Percentiles rank a stretch among this genome's conserved stretches.
These are phyloP conservation scores for Singerocomus inundabilis DNA, from an alignment of 1,284 basidiomycete genomes.

Conservation along the genomic window DNA sequence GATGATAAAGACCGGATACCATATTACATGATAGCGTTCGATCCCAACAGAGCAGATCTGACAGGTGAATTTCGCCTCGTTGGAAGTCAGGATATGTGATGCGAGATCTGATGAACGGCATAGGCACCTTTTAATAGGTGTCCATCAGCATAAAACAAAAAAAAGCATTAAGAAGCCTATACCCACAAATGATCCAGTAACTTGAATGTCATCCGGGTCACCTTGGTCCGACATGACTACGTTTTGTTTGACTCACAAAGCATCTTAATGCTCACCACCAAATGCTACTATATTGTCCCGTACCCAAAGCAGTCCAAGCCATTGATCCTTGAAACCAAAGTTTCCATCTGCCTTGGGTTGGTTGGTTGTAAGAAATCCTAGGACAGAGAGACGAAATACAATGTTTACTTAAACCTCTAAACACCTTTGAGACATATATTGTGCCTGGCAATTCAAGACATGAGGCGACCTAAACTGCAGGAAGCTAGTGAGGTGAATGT, in stretches of 20 bases:
- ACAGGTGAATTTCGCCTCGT: conserved; percentile 59
- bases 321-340: conserved; percentile 74
- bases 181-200: conserved; percentile 72
- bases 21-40: conserved; percentile 65
- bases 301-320: conserved; percentile 25
- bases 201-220: conserved; percentile 54
- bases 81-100: conserved; percentile 63
- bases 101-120: conserved; percentile 71
- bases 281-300: conserved; percentile 25
- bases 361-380: conserved; percentile 70
- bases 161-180: neutral
- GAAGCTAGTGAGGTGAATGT: conserved; percentile 46
- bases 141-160: conserved; percentile 1
- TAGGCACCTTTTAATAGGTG: conserved; percentile 51
- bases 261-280: conserved; percentile 45
- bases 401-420: conserved; percentile 75
- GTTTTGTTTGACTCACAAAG: conserved; percentile 46
- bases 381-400: conserved; percentile 67
- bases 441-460: conserved; percentile 55
- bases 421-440: conserved; percentile 60
- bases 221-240: conserved; percentile 20
- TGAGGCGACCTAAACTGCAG: conserved; percentile 81
- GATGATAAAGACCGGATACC: neutral
- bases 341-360: conserved; percentile 61
- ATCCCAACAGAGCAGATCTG: conserved; percentile 62